Base-by-base conservation (phyloP, 805 yeast genomes). In the Candida gorgasii region DNA sequence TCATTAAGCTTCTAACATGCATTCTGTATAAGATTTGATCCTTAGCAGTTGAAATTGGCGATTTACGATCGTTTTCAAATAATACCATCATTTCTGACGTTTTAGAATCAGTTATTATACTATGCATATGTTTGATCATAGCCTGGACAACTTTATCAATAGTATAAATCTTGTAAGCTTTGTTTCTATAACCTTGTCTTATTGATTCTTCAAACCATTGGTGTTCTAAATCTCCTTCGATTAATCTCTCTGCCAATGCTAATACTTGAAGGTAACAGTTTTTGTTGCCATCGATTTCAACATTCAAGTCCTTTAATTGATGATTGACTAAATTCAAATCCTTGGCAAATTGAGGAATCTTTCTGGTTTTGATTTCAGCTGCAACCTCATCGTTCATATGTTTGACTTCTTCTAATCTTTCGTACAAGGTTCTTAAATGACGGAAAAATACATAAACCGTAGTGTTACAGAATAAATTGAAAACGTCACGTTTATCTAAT, bases 181-280 rank as follows among this genome's bases (percentile, higher is more conserved):
- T 84, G 66, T 92, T 93, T 57, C 93, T 79, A 69, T 86, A 93
- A 0, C 95, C 97, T 71, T 92, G 97, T 49, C 99, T 87, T 45
- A 93, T 67, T 13, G 96, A 79, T 63, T 93, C 99, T 68, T 93
- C 99, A 62, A 86, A 95, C 85, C 89, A 83, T 62, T 85, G 93
- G 49, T 88, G 95, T 57, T 93, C 99, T 37, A 93, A 67, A 27
- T 89, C 93, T 20, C 96, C 96, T 51, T 88, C 93, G 50, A 93
- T 84, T 39, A 89, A 71, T 49, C 80, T 78, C 50, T 80, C 88
- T 45, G 95, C 79, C 43, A 93, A 72, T 2, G 69, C 72, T 45
- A 93, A 69, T n/a, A 89, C 77, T 62, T 92, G 97, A 26, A 73
- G 68, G 62, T 93, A 93, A 27, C 88, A 82, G 55, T 82, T 80